phyloP scores from a whole-genome alignment of 2,329 filamentous ascomycete species.

The Cercospora zeina region DNA sequence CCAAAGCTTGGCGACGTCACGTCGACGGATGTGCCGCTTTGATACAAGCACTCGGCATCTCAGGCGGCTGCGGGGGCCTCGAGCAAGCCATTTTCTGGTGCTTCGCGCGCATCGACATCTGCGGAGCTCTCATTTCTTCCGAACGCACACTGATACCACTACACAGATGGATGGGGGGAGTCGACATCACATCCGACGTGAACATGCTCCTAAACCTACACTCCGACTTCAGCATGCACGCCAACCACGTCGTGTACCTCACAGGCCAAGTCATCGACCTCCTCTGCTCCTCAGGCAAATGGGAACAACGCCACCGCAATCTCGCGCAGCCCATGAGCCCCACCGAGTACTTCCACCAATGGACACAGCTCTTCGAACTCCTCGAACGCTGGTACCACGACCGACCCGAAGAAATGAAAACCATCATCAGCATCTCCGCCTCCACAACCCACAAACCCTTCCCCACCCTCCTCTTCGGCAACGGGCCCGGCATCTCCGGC shows the following conservation, averaged over 20 bases:
- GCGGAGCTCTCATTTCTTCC: constrained; percentile 57
- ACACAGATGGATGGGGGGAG: constrained; percentile 51
- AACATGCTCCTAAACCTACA: constrained; percentile 42
- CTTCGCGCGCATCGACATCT: constrained; percentile 60
- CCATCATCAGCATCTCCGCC: constrained; percentile 39
- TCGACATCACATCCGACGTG: constrained; percentile 43
- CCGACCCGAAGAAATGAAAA: constrained; percentile 39
- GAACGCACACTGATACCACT: constrained; percentile 54
- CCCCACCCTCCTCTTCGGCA: constrained; percentile 51
- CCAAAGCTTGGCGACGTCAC: constrained; percentile 57
- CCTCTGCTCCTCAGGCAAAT: constrained; percentile 36
- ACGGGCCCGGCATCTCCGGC: constrained; percentile 47
- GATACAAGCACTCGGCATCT: constrained; percentile 54
- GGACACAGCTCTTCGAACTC: constrained; percentile 39
- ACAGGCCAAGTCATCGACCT: constrained; percentile 49
- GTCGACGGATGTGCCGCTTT: constrained; percentile 58
- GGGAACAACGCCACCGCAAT: constrained; percentile 33
- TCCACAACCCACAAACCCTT: constrained; percentile 33
- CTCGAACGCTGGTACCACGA: constrained; percentile 40
- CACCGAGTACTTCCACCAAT: constrained; percentile 37
- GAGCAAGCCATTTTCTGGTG: constrained; percentile 60
- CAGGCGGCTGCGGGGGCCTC: constrained; percentile 54
- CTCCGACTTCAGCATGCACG: constrained; percentile 55
- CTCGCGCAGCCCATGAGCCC: constrained; percentile 31
- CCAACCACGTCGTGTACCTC: constrained; percentile 61